Evolutionary conservation across 495 filamentous ascomycete genomes (phyloP).

Genomic region (Aspergillus taichungensis): DNA sequence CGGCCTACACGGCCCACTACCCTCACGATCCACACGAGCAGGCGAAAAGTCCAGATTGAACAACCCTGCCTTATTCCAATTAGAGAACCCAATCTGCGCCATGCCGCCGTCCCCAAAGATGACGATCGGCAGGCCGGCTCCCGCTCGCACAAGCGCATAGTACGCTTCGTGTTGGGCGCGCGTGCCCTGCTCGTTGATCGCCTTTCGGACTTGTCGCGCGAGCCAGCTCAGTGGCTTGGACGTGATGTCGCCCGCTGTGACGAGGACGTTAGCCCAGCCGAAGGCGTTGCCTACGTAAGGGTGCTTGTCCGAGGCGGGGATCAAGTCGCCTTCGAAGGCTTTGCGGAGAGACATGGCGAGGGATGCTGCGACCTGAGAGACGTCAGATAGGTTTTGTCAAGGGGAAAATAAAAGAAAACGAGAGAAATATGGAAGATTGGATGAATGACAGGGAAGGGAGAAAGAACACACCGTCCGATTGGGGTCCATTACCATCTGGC

Average conservation of each 20-base stretch:
- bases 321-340: constrained; percentile 19
- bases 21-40: constrained; percentile 12
- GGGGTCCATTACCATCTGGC: constrained; percentile 7
- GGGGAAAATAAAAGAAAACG: no score
- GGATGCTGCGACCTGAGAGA: not conserved
- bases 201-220: constrained; percentile 25
- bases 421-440: no score
- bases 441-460: no score
- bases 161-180: constrained; percentile 32
- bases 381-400: no score
- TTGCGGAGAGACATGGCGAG: constrained; percentile 20
- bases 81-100: constrained; percentile 30
- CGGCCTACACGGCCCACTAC: constrained; percentile 15
- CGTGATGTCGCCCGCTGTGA: constrained; percentile 22
- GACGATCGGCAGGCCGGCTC: constrained; percentile 13
- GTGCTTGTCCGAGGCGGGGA: constrained; percentile 16
- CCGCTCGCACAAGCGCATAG: constrained; percentile 13
- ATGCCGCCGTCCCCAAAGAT: constrained; percentile 29
- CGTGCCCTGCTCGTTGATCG: constrained; percentile 35
- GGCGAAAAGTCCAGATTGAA: constrained; percentile 39
- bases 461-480: constrained; percentile 7
- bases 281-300: constrained; percentile 18
- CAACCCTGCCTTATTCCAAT: constrained; percentile 38
- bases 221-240: constrained; percentile 32
- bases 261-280: constrained; percentile 23